Evolutionary conservation across 805 yeast genomes (phyloP), one percentile per base, ranked within the genome.

Genomic region (Hanseniaspora clermontiae): DNA sequence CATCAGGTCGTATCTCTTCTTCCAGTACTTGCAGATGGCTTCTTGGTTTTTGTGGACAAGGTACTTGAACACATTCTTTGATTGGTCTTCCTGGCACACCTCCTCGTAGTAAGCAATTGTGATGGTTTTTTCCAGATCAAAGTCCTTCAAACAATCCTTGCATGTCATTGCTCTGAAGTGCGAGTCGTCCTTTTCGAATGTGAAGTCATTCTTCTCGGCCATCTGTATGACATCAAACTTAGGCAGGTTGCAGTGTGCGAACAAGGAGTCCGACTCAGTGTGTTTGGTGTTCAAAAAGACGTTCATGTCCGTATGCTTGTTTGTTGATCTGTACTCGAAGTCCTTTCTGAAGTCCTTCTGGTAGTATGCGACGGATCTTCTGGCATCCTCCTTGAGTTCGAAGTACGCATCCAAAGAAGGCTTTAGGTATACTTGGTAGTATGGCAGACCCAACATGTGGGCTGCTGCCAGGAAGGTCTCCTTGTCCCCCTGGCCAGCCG

Each of bases 401-500:
- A 61, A 61, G 61, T 71, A 67, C 10, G 78, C 78, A 49, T 71
- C 66, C 3, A 74, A 66, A 5, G 65, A 63, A 0, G 73, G 70
- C 20, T 65, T 64, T 1, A 68, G 60, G 56, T 67, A 68, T 3
- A 77, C 74, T 65, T 81, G 87, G 65, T 74, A 76, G 66, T 71
- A 79, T 1, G 76, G 72, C 49, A 72, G 67, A 0, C 65, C 60
- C 62, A 76, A 62, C 0, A 71, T 82, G 39, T 74, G 72, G 1
- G 86, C 82, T 0, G 87, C 87, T 1, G 83, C 77, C 24, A 79
- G 77, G 63, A 84, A 83, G 0, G 90, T 83, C 61, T 84, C 91
- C 64, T 84, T 84, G 64, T 84, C 91, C 55, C 90, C 90, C 66
- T 84, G 84, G 17, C 91, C 91, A 2, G 87, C 86, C 39, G 81